phyloP scores from a whole-genome alignment of 345 rosid genomes.

The Cardamine resedifolia region DNA sequence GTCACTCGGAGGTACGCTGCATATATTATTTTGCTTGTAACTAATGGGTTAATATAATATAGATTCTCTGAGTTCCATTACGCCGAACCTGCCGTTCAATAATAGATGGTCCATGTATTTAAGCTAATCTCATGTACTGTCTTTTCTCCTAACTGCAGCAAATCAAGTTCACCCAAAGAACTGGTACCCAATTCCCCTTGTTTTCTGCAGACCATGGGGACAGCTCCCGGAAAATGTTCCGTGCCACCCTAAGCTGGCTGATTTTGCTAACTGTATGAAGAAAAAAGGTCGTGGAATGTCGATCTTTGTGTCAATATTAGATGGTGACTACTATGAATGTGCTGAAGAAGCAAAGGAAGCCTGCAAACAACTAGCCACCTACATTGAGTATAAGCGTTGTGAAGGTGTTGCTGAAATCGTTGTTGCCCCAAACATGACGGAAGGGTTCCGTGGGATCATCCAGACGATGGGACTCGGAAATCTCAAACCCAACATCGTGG shows the following conservation, averaged over 20 bases:
- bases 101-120: not conserved
- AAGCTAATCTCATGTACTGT: conserved; percentile 5
- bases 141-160: conserved; percentile 51
- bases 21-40: not conserved
- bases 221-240: conserved; percentile 98
- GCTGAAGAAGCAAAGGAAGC: conserved; percentile 97
- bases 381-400: conserved; percentile 88
- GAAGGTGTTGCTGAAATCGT: conserved; percentile 99
- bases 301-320: conserved; percentile 81
- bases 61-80: not conserved
- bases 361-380: conserved; percentile 79
- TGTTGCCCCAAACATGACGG: conserved; percentile 95
- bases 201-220: conserved; percentile 99
- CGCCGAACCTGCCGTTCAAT: not conserved
- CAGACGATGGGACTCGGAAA: conserved; percentile 99
- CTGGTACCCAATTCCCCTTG: conserved; percentile 97
- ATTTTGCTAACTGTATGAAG: conserved; percentile 99
- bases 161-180: conserved; percentile 99
- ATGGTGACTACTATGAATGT: conserved; percentile 90
- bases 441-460: conserved; percentile 95
- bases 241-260: conserved; percentile 98
- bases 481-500: conserved; percentile 96
- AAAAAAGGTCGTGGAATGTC: conserved; percentile 99
- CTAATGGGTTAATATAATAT: not conserved
- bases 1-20: conserved; percentile 80